Base-by-base conservation (phyloP, 345 rosid species). In the Populus nigra region DNA sequence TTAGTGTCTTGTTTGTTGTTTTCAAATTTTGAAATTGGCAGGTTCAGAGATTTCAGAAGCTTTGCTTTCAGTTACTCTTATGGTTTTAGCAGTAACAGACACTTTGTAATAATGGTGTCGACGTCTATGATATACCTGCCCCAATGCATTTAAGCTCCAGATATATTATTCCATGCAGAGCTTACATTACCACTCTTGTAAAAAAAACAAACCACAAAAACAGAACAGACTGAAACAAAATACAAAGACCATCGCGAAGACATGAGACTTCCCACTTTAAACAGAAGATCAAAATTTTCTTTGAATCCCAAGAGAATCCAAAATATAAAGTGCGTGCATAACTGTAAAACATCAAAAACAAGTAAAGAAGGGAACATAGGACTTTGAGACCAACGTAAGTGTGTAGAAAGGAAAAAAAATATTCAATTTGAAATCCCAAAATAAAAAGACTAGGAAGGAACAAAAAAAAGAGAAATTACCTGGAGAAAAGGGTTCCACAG, bases 401-500 rank as follows among this genome's bases (percentile, higher is more conserved):
- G 71, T 41, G 62, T 78, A 65, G 27, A 73, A 70, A 76, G 72
- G 63, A 29, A 25, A 67, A 35, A 61, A 78, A 78, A 25, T 50
- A 74, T 23, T 33, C 7, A n/a, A 29, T 20, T 47, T n/a, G 2
- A 43, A 65, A 53, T 35, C 65, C 61, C 33, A 68, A 75, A 59
- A 31, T 67, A 41, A 62, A 36, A 65, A 68, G 31, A 27, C 29
- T 1, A 57, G 31, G 36, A 23, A 22, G 79, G 12, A 22, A 8
- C 55, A 68, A 71, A 55, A n/a, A 25, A 72, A 22, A 33, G 57
- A 59, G 59, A 22, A 31, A 55, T 13, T 85, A 91, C 97, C 97
- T 94, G 76, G 98, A 89, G 86, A 94, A 93, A 82, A 90, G 88
- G 75, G 95, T 91, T 70, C 98, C 97, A 84, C 98, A 94, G 83